Evolutionary conservation across 441 rosid species (phyloP).

Genomic region (Eruca vesicaria): DNA sequence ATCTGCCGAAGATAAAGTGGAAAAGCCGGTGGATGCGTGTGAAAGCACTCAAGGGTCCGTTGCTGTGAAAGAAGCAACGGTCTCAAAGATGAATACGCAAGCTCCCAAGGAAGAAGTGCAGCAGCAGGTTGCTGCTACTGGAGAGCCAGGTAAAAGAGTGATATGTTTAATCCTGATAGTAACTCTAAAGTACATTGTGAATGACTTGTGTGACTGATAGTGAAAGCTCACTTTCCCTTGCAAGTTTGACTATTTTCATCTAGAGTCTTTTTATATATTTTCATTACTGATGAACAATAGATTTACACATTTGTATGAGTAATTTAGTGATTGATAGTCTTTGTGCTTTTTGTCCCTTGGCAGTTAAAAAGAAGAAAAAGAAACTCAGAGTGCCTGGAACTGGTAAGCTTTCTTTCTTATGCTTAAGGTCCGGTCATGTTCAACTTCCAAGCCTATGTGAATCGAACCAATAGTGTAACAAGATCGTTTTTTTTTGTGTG

Average conservation of each 20-base stretch:
- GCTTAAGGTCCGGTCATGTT: slow-evolving; percentile 1
- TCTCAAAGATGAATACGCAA: slow-evolving; percentile 78
- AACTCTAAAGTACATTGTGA: not conserved
- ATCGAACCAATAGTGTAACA: not conserved
- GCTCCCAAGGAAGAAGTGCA: slow-evolving; percentile 84
- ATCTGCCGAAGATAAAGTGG: slow-evolving; percentile 45
- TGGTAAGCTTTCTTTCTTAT: slow-evolving; percentile 47
- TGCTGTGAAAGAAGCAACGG: slow-evolving; percentile 66
- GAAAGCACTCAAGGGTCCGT: slow-evolving; percentile 78
- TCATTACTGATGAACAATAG: not conserved
- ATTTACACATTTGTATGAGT: not conserved
- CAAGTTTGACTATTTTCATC: not conserved
- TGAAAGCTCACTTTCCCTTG: not conserved
- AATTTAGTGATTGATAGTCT: not conserved
- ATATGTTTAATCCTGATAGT: not conserved
- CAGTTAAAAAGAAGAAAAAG: slow-evolving; percentile 96
- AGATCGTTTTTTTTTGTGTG: slow-evolving; percentile 1
- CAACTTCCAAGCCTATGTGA: not conserved
- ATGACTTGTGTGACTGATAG: slow-evolving; percentile 7
- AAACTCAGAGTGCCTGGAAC: slow-evolving; percentile 65
- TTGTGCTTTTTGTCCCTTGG: slow-evolving; percentile 2
- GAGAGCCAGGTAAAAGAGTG: slow-evolving; percentile 74
- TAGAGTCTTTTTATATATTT: not conserved
- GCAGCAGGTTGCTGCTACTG: slow-evolving; percentile 67
- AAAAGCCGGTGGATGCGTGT: slow-evolving; percentile 55